Conservation (phyloP, 805 yeast genomes). For the Peterozyma toletana region DNA sequence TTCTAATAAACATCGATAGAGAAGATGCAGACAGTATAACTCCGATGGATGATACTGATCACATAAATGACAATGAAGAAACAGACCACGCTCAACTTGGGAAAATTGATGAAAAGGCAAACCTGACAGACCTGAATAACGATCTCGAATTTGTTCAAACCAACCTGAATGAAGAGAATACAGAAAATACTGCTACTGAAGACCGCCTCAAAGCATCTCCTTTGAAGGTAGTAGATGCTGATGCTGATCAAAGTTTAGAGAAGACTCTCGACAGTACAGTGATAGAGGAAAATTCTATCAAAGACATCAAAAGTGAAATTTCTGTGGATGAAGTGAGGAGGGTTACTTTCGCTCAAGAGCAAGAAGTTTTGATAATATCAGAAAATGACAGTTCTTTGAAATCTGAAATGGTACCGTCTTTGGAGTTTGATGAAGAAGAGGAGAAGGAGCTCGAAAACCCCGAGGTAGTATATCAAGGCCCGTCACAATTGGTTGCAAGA, state of each 20-base stretch:
- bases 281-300: constrained; percentile 2
- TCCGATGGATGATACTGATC: not conserved
- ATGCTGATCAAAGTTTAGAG: not conserved
- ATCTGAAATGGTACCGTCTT: no score
- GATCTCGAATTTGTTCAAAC: not conserved
- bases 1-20: not conserved
- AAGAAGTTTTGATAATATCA: constrained; percentile 1
- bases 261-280: constrained; percentile 1
- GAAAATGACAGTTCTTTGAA: not conserved
- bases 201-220: no score
- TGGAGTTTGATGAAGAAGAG: not conserved
- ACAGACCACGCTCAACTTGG: not conserved
- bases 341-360: constrained; percentile 11
- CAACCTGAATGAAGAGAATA: not conserved
- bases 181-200: not conserved
- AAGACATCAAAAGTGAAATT: not conserved
- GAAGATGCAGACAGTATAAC: not conserved
- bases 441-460: not conserved
- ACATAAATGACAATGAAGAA: not conserved
- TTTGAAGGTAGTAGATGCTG: not conserved
- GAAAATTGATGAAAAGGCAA: no score
- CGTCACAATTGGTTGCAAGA: constrained; percentile 51
- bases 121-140: no score
- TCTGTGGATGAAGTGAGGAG: constrained; percentile 7
- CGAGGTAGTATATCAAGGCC: constrained; percentile 49